Conservation (phyloP, 148 eudicot genomes). For the Silene uniflora region DNA sequence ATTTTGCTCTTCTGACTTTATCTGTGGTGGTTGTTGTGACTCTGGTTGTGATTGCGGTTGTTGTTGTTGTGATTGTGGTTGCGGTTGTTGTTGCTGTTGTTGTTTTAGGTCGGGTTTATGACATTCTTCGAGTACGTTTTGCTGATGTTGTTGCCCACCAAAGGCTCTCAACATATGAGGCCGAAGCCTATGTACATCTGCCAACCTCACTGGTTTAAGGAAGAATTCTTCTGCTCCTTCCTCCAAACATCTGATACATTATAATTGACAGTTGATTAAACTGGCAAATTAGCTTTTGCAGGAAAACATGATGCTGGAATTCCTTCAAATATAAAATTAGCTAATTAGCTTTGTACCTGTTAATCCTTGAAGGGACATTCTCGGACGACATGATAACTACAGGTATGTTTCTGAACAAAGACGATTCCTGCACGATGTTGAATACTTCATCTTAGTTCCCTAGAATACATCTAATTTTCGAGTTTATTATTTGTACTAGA, state of each 20-base stretch:
- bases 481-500: background rate
- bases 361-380: conserved; percentile 89
- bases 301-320: background rate
- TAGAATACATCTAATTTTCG: background rate
- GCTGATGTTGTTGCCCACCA: conserved; percentile 30
- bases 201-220: conserved; percentile 71
- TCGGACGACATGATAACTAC: conserved; percentile 98
- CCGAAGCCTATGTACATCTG: conserved; percentile 78
- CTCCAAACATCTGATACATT: conserved; percentile 67
- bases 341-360: conserved; percentile 43
- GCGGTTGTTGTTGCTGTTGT: conserved; percentile 19
- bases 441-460: conserved; percentile 5
- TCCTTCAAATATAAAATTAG: background rate
- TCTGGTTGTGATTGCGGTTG: background rate
- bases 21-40: conserved; percentile 11
- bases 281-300: background rate
- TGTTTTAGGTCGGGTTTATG: conserved; percentile 26
- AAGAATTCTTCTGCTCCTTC: conserved; percentile 96
- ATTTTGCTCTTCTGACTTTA: background rate
- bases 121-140: conserved; percentile 27
- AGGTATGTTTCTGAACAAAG: conserved; percentile 77
- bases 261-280: conserved; percentile 5
- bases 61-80: background rate
- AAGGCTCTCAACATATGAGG: conserved; percentile 80
- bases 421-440: conserved; percentile 62